Evolutionary conservation across 2,329 filamentous ascomycete species (phyloP).

Genomic region (Pseudogymnoascus sp.): DNA sequence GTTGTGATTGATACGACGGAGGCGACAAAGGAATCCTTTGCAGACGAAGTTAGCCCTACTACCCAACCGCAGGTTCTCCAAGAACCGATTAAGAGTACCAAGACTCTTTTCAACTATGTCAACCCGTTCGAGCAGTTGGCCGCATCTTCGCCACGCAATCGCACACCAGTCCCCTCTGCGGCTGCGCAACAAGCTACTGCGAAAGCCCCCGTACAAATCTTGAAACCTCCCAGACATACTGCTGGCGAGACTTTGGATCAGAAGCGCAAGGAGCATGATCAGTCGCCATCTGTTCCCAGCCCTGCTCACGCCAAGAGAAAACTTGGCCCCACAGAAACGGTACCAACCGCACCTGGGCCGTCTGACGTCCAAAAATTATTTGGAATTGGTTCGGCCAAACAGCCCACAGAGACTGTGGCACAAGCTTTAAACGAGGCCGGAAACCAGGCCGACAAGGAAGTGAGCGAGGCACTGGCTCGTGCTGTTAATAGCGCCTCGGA

Average conservation of each 20-base stretch:
- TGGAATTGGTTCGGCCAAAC: constrained; percentile 23
- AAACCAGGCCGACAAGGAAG: constrained; percentile 46
- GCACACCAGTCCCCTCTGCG: constrained; percentile 37
- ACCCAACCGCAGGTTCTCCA: constrained; percentile 13
- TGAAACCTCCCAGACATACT: constrained; percentile 25
- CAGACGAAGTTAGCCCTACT: constrained; percentile 27
- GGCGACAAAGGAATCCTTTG: constrained; percentile 35
- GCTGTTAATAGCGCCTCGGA: constrained; percentile 13
- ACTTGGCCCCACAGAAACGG: constrained; percentile 17
- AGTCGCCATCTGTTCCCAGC: constrained; percentile 17
- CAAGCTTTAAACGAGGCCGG: constrained; percentile 61
- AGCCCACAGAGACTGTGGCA: constrained; percentile 56
- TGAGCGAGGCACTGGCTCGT: constrained; percentile 56
- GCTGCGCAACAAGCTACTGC: constrained; percentile 31
- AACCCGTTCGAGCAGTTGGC: constrained; percentile 65
- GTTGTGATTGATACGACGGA: constrained; percentile 32
- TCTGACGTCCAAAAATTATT: constrained; percentile 29
- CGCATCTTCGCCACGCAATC: constrained; percentile 54
- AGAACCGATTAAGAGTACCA: constrained; percentile 15
- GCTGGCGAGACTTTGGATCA: constrained; percentile 17
- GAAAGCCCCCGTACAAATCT: constrained; percentile 22
- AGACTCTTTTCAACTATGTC: constrained; percentile 54
- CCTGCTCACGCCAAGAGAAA: constrained; percentile 24
- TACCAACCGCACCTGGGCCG: constrained; percentile 27
- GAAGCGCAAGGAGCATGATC: constrained; percentile 25